Percentiles rank a stretch among this genome's conserved stretches.
Conservation (phyloP, 768 basidiomycete genomes). For the Rhizopogon salebrosus region DNA sequence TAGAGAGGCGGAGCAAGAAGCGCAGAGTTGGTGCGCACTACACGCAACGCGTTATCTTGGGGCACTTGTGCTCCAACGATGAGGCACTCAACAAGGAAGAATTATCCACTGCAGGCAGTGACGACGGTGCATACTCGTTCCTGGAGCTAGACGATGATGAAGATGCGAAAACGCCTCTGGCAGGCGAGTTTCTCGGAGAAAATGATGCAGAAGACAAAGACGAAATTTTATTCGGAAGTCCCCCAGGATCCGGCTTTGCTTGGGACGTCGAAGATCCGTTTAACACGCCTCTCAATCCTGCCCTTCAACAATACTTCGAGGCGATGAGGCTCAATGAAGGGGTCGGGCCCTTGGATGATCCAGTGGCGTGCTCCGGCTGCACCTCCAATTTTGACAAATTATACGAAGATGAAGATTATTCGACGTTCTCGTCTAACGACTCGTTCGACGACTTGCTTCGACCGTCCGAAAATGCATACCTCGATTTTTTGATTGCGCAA, state of each 20-base stretch:
- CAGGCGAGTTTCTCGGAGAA: background rate
- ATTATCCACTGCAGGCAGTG: background rate
- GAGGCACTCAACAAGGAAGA: background rate
- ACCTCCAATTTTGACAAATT: background rate
- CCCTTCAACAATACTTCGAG: background rate
- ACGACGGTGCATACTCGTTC: constrained; percentile 1
- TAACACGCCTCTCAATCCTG: background rate
- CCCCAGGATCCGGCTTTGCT: background rate
- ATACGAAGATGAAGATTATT: no score
- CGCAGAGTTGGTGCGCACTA: background rate
- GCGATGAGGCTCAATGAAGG: background rate
- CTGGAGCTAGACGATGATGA: background rate
- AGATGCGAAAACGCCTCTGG: background rate
- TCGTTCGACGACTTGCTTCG: background rate
- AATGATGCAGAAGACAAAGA: background rate
- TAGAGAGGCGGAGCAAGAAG: constrained; percentile 1
- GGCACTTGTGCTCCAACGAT: background rate
- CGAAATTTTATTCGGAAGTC: background rate
- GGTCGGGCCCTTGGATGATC: constrained; percentile 2
- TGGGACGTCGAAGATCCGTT: constrained; percentile 17
- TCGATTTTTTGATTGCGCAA: background rate
- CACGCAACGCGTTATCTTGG: constrained; percentile 1
- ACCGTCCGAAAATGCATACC: background rate
- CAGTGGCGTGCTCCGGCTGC: background rate
- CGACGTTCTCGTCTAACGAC: background rate